These are phyloP conservation scores for Drosera capensis DNA, from an alignment of 148 eudicot genomes.

Conservation along the genomic window DNA sequence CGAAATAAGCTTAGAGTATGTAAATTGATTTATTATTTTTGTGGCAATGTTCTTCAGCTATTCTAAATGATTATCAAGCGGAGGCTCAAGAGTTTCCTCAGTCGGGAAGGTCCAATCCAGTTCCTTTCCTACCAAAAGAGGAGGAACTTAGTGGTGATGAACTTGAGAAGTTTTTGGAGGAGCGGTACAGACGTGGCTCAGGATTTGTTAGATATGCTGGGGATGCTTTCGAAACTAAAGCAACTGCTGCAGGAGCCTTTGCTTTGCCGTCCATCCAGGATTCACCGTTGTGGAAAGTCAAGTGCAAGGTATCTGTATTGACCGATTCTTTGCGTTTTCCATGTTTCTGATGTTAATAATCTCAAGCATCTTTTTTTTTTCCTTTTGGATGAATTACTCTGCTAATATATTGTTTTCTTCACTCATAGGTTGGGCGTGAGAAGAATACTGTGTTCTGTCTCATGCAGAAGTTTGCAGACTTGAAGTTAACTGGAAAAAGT, in stretches of 20 bases:
- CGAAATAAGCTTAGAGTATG: not conserved
- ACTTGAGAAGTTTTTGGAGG: conserved; percentile 51
- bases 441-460: conserved; percentile 72
- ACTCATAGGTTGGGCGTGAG: conserved; percentile 81
- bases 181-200: conserved; percentile 65
- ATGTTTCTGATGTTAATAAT: not conserved
- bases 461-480: conserved; percentile 77
- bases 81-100: conserved; percentile 22
- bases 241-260: conserved; percentile 19
- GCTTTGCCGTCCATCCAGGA: conserved; percentile 30
- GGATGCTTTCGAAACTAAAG: conserved; percentile 38
- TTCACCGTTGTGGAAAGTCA: conserved; percentile 81
- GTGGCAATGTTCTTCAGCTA: conserved; percentile 22
- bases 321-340: not conserved
- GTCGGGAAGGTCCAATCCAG: conserved; percentile 26
- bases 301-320: conserved; percentile 65
- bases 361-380: not conserved
- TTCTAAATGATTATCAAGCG: conserved; percentile 26
- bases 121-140: conserved; percentile 57
- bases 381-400: not conserved
- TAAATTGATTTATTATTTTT: not conserved
- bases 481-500: conserved; percentile 47
- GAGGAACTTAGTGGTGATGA: conserved; percentile 78
- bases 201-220: conserved; percentile 62
- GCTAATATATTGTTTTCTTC: conserved; percentile 5